phyloP scores from a whole-genome alignment of 176 grass and related monocot species.

The Zea luxurians region DNA sequence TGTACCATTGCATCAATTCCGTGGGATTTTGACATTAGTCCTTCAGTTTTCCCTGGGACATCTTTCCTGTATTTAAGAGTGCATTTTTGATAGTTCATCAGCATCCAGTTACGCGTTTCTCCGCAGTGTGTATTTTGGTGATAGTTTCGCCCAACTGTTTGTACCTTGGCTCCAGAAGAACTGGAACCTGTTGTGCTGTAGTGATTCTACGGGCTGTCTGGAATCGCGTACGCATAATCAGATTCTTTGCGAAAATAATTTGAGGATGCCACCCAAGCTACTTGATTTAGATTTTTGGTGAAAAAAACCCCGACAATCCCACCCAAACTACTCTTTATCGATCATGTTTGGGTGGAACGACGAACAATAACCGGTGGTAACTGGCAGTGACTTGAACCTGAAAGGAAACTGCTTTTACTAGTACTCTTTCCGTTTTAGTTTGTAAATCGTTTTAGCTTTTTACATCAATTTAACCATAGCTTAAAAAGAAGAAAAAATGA shows the following conservation, averaged over 20 bases:
- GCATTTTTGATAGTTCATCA: constrained; percentile 39
- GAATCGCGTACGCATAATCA: background rate
- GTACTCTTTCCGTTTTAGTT: background rate
- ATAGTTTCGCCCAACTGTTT: background rate
- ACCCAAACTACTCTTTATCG: no score
- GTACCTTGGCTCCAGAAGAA: background rate
- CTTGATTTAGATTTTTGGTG: no score
- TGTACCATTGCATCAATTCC: constrained; percentile 52
- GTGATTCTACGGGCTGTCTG: background rate
- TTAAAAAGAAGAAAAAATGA: no score
- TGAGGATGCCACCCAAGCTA: background rate
- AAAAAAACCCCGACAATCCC: background rate
- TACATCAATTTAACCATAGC: background rate
- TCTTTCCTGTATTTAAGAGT: constrained; percentile 54
- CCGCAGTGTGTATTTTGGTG: background rate
- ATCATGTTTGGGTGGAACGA: no score
- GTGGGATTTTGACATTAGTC: constrained; percentile 60
- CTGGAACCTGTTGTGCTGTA: background rate
- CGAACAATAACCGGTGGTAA: background rate
- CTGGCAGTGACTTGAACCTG: background rate
- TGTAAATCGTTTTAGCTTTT: background rate
- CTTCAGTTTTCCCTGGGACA: constrained; percentile 33
- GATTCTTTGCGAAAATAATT: background rate
- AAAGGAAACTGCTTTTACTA: background rate
- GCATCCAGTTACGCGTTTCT: background rate